Evolutionary conservation across 495 filamentous ascomycete genomes (phyloP), one percentile per base, ranked within the genome.

Genomic region (Tuber melanosporum): DNA sequence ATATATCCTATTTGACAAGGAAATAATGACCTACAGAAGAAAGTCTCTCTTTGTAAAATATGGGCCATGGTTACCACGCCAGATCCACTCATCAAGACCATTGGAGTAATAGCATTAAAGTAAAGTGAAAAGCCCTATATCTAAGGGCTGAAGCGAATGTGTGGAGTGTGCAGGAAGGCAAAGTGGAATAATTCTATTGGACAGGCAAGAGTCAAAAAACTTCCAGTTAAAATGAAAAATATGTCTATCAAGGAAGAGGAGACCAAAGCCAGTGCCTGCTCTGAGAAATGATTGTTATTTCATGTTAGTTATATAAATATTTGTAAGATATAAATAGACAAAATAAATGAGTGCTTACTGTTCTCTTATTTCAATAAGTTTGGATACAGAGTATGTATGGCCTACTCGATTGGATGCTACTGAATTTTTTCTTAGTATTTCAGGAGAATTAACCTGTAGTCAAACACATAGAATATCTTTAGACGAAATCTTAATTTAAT

Each of bases 191-290:
- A 81, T 77, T 43, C 75, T 26, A 46, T 79, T 19, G 26, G 32
- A 73, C 0, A 79, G 36, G 20, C 73, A 77, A 72, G 44, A 78
- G 7, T 80, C 76, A 32, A 80, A 72, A 44, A 78, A 70, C 42
- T 45, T 46, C n/a, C 71, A 74, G 26, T 70, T 44, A 15, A 79
- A 43, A 76, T 79, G 70, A 20, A 47, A 79, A 10, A 43, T 74
- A 79, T 80, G 77, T 22, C 80, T 52, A 80, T 81, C 78, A 20
- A 77, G 32, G 44, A 79, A 69, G 1, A 77, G 72, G 22, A 76
- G 43, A 14, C 72, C 20, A 62, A 41, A 76, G 0, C 49, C 44
- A 15, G 36, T 70, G 26, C 36, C 14, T 46, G 74, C 71, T 71
- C 39, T 79, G 57, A 36, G 71, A 39, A 36, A 70, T 45, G 4